phyloP scores from a whole-genome alignment of 2,329 filamentous ascomycete species.

The Cercospora sojina region DNA sequence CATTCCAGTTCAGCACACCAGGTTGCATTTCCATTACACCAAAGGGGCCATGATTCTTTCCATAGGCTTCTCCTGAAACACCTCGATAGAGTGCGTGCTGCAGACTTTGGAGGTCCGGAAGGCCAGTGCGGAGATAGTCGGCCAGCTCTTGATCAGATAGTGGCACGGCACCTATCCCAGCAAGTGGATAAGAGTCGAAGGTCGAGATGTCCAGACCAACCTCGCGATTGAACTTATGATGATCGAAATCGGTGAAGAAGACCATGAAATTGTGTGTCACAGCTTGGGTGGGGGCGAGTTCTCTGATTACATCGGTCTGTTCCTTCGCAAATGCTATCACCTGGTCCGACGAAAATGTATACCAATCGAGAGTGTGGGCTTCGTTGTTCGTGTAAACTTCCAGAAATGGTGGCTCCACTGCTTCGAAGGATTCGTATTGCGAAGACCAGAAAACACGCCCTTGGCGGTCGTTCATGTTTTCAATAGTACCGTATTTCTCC shows the following conservation, averaged over 20 bases:
- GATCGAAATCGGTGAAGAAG: slow-evolving; percentile 29
- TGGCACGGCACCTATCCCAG: slow-evolving; percentile 20
- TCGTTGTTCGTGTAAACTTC: slow-evolving; percentile 31
- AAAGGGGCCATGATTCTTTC: slow-evolving; percentile 21
- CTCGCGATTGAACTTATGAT: slow-evolving; percentile 29
- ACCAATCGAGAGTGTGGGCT: slow-evolving; percentile 31
- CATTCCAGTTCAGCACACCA: slow-evolving; percentile 30
- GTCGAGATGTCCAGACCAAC: slow-evolving; percentile 29
- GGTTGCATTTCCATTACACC: slow-evolving; percentile 33
- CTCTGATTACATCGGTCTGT: slow-evolving; percentile 24
- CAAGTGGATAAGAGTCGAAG: slow-evolving; percentile 28
- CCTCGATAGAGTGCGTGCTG: slow-evolving; percentile 27
- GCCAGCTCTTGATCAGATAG: slow-evolving; percentile 22
- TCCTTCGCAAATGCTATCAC: slow-evolving; percentile 31
- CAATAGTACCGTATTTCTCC: slow-evolving; percentile 29
- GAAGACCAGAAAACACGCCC: slow-evolving; percentile 32
- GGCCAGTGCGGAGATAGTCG: slow-evolving; percentile 28
- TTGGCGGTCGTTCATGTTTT: slow-evolving; percentile 30
- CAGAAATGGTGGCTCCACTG: slow-evolving; percentile 28
- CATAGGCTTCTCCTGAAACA: slow-evolving; percentile 25
- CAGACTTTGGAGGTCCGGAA: slow-evolving; percentile 27
- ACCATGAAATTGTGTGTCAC: slow-evolving; percentile 31
- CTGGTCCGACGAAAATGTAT: slow-evolving; percentile 31
- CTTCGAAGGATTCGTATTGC: slow-evolving; percentile 28
- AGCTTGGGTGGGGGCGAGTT: slow-evolving; percentile 25